Conservation (phyloP, 305 asterid genomes). For the Fraxinus baroniana region DNA sequence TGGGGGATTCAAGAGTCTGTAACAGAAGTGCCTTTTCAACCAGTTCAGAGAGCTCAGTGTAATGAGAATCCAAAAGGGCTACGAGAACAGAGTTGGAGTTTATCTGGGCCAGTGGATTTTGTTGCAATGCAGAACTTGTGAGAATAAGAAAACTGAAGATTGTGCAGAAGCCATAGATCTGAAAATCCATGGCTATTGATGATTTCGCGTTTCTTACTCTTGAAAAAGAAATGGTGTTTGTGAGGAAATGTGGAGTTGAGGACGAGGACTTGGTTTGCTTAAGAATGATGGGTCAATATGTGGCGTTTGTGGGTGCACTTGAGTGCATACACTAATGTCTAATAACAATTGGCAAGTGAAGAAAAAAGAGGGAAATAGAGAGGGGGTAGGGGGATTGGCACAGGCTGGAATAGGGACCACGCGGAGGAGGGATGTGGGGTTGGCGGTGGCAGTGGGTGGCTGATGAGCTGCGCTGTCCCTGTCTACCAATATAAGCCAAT, state of each 20-base stretch:
- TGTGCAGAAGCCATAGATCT: slow-evolving; percentile 26
- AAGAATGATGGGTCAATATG: background rate
- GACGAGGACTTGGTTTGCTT: background rate
- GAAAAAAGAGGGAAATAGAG: background rate
- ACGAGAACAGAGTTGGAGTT: slow-evolving; percentile 83
- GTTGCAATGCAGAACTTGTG: slow-evolving; percentile 60
- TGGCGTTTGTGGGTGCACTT: background rate
- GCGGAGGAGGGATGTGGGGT: background rate
- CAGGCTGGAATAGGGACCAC: background rate
- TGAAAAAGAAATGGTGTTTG: background rate
- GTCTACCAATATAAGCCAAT: background rate
- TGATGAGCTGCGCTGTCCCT: background rate
- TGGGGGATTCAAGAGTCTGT: slow-evolving; percentile 57
- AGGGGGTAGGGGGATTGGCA: background rate
- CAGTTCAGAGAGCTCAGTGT: slow-evolving; percentile 81
- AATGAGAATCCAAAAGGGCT: slow-evolving; percentile 75
- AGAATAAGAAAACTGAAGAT: slow-evolving; percentile 26
- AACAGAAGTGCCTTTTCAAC: slow-evolving; percentile 76
- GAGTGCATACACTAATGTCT: background rate
- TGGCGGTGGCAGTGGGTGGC: background rate
- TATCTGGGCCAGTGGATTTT: slow-evolving; percentile 39
- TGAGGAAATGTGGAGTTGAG: slow-evolving; percentile 7
- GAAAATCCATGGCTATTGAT: slow-evolving; percentile 61
- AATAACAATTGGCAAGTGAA: background rate
- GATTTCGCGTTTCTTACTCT: background rate